Base-by-base conservation (phyloP, 2,329 filamentous ascomycete species). In the Capronia coronata region DNA sequence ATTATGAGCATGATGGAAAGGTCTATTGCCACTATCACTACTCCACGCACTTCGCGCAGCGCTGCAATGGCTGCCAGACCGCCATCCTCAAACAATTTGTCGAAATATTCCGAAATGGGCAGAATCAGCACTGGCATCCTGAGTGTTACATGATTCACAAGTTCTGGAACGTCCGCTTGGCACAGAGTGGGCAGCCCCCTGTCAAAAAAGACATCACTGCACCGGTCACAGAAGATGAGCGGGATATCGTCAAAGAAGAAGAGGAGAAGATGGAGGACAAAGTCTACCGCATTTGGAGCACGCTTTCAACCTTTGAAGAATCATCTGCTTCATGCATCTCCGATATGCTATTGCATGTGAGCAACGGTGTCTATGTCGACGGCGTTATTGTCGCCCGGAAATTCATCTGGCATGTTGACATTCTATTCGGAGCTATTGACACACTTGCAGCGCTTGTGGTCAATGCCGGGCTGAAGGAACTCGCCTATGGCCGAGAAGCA, bases 131-230 rank as follows among this genome's bases (percentile, higher is more conserved):
- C 67, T 98, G 93, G 93, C 93, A 98, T 65, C 93, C 93, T 1
- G 93, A 98, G 69, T 98, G 93, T 69, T 98, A 98, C 70, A 98
- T 98, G 93, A 98, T 98, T 56, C 93, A 98, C 72, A 98, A 98
- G 64, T 98, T 97, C 69, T 98, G 93, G 93, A 98, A 97, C 65
- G 93, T 98, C 52, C 83, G 93, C 44, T 75, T 98, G 30, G 81
- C 82, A 9, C 77, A 82, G 21, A 75, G 78, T 9, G 75, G 77
- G 34, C 75, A 82, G 49, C 65, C 69, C 9, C 64, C 73, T 29
- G 70, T 75, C 49, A 68, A 61, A 14, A 65, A 67, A 2, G 65
- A 70, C 45, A 60, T 68, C 9, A 75, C 78, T 44, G 69, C 71
- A 34, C 75, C 82, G 57, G 82, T 82, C 10, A 80, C 77, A 30